Evolutionary conservation across 176 grass and related monocot species (phyloP), one percentile per base, ranked within the genome.

Genomic region (Tillandsia leiboldiana): DNA sequence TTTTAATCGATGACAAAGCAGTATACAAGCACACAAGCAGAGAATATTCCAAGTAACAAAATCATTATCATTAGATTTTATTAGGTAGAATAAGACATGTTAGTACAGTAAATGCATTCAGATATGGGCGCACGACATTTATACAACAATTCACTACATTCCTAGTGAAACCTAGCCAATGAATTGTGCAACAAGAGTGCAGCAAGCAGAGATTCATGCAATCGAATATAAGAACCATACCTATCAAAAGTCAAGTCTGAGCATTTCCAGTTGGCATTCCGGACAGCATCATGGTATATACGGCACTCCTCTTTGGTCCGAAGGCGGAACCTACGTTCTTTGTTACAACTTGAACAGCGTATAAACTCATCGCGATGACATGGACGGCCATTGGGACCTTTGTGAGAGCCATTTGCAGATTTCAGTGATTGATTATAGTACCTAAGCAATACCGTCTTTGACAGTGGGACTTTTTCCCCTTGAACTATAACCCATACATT

Each of bases 331-430:
- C 93, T 87, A 24, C 93, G 83, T 51, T 97, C 86, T 66, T 97
- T 97, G 82, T 80, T 71, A 76, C 93, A 97, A 13, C 68, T 56
- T 53, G 70, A 77, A 53, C 93, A 97, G 18, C 66, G 82, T 13
- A 97, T 69, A 73, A 97, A 97, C 72, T 97, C 93, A 27, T 97
- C 89, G n/a, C 86, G 86, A 67, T 97, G 93, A 11, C 78, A 85
- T 12, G 75, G 79, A 1, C 88, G 86, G 27, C 89, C 88, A 53
- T 80, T 92, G 18, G 84, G 84, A 49, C 85, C 77, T 64, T 80
- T 81, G 22, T 80, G 85, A 58, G 91, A 86, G 49, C 91, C 82
- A 49, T 83, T 96, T 50, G 72, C 61, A 1, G 81, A 74, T 75
- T 82, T 97, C 48, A 77, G 87, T 2, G 86, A 77, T 69, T 72